Conservation (phyloP, 202 grass and related monocot species). For the Bolboschoenoplectus hybrid region DNA sequence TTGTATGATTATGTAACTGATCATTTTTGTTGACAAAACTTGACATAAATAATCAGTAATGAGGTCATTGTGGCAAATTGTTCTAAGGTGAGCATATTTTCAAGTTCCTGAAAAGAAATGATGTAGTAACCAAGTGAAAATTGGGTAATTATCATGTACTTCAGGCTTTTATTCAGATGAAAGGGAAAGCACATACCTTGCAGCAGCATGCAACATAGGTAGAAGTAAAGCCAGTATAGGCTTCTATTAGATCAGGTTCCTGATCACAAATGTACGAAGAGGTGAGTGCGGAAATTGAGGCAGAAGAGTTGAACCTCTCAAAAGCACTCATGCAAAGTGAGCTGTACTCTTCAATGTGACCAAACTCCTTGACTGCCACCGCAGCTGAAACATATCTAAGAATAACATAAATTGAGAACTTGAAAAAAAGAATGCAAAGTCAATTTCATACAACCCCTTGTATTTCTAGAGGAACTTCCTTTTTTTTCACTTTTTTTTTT, state of each 20-base stretch:
- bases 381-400: constrained; percentile 60
- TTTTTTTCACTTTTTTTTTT: background rate
- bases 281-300: constrained; percentile 73
- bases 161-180: background rate
- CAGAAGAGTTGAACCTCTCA: constrained; percentile 76
- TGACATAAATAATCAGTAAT: background rate
- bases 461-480: background rate
- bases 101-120: background rate
- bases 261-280: constrained; percentile 87
- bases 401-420: constrained; percentile 26
- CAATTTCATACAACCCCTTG: background rate
- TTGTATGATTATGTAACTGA: background rate
- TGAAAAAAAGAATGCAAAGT: background rate
- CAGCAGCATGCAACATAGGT: constrained; percentile 78
- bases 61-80: background rate
- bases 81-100: background rate
- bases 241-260: constrained; percentile 96
- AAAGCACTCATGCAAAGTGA: constrained; percentile 72
- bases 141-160: background rate
- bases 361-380: constrained; percentile 84
- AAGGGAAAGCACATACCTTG: constrained; percentile 60
- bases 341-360: constrained; percentile 80
- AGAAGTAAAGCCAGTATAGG: constrained; percentile 80
- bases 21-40: background rate
- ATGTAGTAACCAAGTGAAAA: constrained; percentile 5